Evolutionary conservation across 345 rosid species (phyloP), one percentile per base, ranked within the genome.

Genomic region (Euclidium syriacum): DNA sequence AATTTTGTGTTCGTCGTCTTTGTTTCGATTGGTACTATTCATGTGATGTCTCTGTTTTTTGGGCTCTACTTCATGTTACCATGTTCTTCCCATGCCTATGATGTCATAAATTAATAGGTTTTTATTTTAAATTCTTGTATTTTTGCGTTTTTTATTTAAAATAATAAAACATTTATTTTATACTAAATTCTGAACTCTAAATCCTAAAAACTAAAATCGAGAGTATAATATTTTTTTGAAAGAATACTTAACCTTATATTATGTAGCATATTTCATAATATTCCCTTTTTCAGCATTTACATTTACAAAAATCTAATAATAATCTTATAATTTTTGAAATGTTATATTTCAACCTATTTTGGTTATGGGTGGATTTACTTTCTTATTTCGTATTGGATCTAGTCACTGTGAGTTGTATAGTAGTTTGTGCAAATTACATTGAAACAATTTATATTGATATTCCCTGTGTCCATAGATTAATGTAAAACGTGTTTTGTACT

Each of bases 381-480:
- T 40, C 36, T n/a, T n/a, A n/a, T n/a, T n/a, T n/a, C n/a, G n/a
- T n/a, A n/a, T n/a, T n/a, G n/a, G n/a, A n/a, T 20, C 3, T 46
- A 15, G 53, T 20, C 30, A 30, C 14, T 1, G 7, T 8, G 20
- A 29, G 52, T 10, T 58, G 30, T 40, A 26, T 26, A 41, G 0
- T 17, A 40, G 55, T 25, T 52, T 60, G 67, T 58, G 73, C 60
- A 58, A 19, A 8, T 62, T 41, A 18, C 55, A 52, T 61, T 52
- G 62, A 25, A 25, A 34, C 7, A 3, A 12, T 52, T 20, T 52
- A 17, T 16, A 10, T 60, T 60, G 53, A 52, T 51, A 47, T 68
- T 68, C 61, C 67, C 73, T 60, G 25, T 29, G 73, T 69, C 27
- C 67, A 43, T 59, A 41, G 60, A 50, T 30, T 39, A 10, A 7